Evolutionary conservation across 2,329 filamentous ascomycete genomes (phyloP).

Genomic region (Mycosphaerelloides madeirae): DNA sequence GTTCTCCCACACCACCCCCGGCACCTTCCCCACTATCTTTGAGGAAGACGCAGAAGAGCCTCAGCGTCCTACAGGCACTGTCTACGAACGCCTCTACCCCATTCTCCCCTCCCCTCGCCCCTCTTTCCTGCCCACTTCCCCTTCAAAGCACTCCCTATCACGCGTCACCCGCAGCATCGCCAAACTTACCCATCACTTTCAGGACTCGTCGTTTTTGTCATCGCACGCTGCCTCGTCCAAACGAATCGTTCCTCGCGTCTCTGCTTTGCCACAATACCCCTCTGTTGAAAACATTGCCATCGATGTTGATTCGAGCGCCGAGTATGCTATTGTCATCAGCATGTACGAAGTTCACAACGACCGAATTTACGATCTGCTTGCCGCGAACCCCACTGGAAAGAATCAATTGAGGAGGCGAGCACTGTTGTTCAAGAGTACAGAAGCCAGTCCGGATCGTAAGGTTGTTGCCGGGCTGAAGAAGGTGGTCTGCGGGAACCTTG

Average conservation of each 20-base stretch:
- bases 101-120: constrained; percentile 7
- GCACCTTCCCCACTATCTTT: constrained; percentile 24
- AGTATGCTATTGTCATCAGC: constrained; percentile 84
- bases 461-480: constrained; percentile 89
- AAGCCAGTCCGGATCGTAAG: constrained; percentile 83
- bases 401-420: constrained; percentile 62
- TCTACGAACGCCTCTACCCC: constrained; percentile 31
- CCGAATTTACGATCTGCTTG: constrained; percentile 88
- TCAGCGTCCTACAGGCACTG: constrained; percentile 12
- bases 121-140: constrained; percentile 9
- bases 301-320: constrained; percentile 61
- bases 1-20: constrained; percentile 17
- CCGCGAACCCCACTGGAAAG: constrained; percentile 54
- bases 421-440: constrained; percentile 86
- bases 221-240: constrained; percentile 41
- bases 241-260: constrained; percentile 61
- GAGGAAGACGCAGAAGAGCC: constrained; percentile 16
- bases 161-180: constrained; percentile 19
- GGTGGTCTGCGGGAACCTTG: constrained; percentile 74
- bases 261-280: constrained; percentile 67
- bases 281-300: constrained; percentile 68
- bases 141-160: constrained; percentile 19
- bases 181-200: constrained; percentile 27
- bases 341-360: constrained; percentile 99
- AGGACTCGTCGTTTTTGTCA: constrained; percentile 38